Evolutionary conservation across 805 yeast genomes (phyloP).

Genomic region (Ogataea henricii): DNA sequence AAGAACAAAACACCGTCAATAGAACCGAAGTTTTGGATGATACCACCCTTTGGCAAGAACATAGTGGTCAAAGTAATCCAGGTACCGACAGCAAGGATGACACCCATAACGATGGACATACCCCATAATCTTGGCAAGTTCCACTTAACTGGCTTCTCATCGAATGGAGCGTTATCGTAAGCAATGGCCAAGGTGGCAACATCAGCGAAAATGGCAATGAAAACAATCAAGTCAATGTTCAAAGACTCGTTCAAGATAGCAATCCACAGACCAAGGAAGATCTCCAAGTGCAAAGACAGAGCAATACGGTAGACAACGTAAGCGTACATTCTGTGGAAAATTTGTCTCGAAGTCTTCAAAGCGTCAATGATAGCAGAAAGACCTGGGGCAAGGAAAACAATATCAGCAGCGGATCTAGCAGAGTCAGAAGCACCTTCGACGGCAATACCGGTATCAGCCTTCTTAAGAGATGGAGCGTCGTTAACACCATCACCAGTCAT

Average conservation of each 20-base stretch:
- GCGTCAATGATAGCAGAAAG: slow-evolving; percentile 93
- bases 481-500: slow-evolving; percentile 99
- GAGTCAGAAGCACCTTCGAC: slow-evolving; percentile 98
- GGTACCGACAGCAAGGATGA: slow-evolving; percentile 84
- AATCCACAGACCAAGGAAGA: slow-evolving; percentile 95
- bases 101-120: slow-evolving; percentile 87
- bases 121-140: slow-evolving; percentile 97
- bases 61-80: slow-evolving; percentile 95
- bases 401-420: slow-evolving; percentile 96
- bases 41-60: slow-evolving; percentile 90
- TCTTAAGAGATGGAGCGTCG: slow-evolving; percentile 97
- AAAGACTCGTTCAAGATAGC: slow-evolving; percentile 86
- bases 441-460: slow-evolving; percentile 96
- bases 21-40: slow-evolving; percentile 94
- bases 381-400: slow-evolving; percentile 95
- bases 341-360: slow-evolving; percentile 91
- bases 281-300: slow-evolving; percentile 89
- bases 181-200: slow-evolving; percentile 97
- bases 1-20: slow-evolving; percentile 91
- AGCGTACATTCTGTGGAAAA: slow-evolving; percentile 99
- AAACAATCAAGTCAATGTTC: slow-evolving; percentile 88
- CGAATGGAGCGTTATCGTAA: slow-evolving; percentile 95
- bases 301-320: slow-evolving; percentile 98
- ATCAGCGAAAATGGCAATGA: slow-evolving; percentile 96
- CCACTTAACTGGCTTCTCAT: slow-evolving; percentile 94